Evolutionary conservation across 306 rosid species (phyloP).

Genomic region (Comarum palustre): DNA sequence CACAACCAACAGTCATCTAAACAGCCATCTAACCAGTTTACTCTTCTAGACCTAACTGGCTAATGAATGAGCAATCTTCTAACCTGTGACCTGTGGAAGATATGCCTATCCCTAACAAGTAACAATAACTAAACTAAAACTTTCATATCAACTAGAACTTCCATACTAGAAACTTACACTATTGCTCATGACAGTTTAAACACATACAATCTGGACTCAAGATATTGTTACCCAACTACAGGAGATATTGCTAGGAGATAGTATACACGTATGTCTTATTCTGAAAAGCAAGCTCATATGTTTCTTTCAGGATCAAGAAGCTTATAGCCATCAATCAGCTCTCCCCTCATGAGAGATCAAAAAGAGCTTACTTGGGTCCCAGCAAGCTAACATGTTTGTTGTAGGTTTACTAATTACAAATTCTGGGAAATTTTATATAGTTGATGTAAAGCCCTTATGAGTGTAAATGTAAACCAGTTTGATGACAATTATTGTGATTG

Average conservation of each 20-base stretch:
- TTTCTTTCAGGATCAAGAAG: slow-evolving; percentile 11
- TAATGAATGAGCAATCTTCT: neutral
- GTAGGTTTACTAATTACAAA: neutral
- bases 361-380: neutral
- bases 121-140: neutral
- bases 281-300: slow-evolving; percentile 9
- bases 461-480: slow-evolving; percentile 3
- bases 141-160: neutral
- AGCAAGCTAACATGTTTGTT: slow-evolving; percentile 1
- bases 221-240: neutral
- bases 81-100: neutral
- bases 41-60: neutral
- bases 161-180: neutral
- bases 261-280: neutral
- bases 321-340: neutral
- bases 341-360: neutral
- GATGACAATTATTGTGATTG: neutral
- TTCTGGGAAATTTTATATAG: slow-evolving; percentile 14
- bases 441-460: slow-evolving; percentile 2
- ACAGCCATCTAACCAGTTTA: neutral
- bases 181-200: neutral
- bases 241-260: neutral
- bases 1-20: neutral
- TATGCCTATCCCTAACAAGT: neutral
- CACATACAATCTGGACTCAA: neutral